Base-by-base conservation (phyloP, 495 filamentous ascomycete genomes). In the Neurospora sp. region DNA sequence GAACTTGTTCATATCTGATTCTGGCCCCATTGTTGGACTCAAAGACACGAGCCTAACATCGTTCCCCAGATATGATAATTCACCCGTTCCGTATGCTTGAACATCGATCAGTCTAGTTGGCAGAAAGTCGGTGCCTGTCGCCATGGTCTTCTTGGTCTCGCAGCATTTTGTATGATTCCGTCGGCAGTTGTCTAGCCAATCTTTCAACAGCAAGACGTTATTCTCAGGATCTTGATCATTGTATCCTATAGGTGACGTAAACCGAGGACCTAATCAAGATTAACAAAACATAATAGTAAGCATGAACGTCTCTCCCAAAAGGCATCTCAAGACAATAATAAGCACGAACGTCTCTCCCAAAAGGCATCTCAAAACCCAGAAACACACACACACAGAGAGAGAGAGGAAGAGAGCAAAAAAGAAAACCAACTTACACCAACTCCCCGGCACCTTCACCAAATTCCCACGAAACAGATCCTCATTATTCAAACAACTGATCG, bases 381-480 rank as follows among this genome's bases (percentile, higher is more conserved):
- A 41, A 41, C 40, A 41, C 14, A 41, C 5, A 41, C 0, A 44
- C 42, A 44, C 3, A n/a, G 0, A 44, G 6, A n/a, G 7, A n/a
- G 18, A n/a, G 39, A 12, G 12, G 5, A 5, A 44, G 18, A 6
- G 16, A 18, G 5, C n/a, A 3, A 11, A 48, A 5, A 48, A 4
- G 4, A 12, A 53, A 22, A 53, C 1, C 1, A 4, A 53, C 46
- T 53, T 22, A 53, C 46, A 12, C 46, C 46, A 53, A 53, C 10
- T 20, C n/a, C 20, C 46, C 18, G 46, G n/a, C 6, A 53, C 46
- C 18, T 0, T 18, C n/a, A 53, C 46, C 18, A 48, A 3, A 4
- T 11, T 0, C n/a, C 0, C 46, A 8, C 0, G 0, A 22, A 48
- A 48, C 0, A 48, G 1, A 0, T 48, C 46, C 46, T 1, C 2